A percentile compares a stretch with the other conserved stretches of the same genome.
Conservation (phyloP, 768 basidiomycete genomes). For the Hypsizygus marmoreus region DNA sequence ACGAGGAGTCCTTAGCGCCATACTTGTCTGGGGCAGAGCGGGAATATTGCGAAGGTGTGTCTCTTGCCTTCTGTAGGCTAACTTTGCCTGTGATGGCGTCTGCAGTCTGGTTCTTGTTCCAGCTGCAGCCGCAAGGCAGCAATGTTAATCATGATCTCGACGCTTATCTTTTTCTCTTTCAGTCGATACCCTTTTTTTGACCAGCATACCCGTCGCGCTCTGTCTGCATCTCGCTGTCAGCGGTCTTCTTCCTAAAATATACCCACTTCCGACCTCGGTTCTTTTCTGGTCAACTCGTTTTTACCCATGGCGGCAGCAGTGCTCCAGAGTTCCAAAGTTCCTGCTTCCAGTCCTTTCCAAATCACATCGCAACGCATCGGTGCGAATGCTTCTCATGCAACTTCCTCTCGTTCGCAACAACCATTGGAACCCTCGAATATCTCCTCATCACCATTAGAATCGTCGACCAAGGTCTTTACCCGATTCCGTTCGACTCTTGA, state of each 20-base stretch:
- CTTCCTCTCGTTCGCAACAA: slow-evolving; percentile 45
- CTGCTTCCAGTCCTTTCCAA: slow-evolving; percentile 45
- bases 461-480: slow-evolving; percentile 56
- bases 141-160: slow-evolving; percentile 9
- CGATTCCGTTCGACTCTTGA: slow-evolving; percentile 69
- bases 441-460: slow-evolving; percentile 35
- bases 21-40: slow-evolving; percentile 3
- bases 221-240: too few relatives aligned
- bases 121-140: slow-evolving; percentile 4
- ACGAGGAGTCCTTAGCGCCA: slow-evolving; percentile 1
- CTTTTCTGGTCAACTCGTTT: background rate
- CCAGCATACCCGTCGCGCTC: background rate
- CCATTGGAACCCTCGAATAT: slow-evolving; percentile 33
- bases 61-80: background rate
- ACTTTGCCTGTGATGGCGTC: slow-evolving; percentile 1
- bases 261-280: slow-evolving; percentile 1
- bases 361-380: slow-evolving; percentile 45
- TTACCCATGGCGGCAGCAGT: slow-evolving; percentile 48
- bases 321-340: slow-evolving; percentile 36
- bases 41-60: slow-evolving; percentile 12
- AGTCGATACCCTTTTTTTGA: slow-evolving; percentile 12
- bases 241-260: slow-evolving; percentile 4
- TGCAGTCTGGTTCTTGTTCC: slow-evolving; percentile 7
- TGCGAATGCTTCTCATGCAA: slow-evolving; percentile 35
- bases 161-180: slow-evolving; percentile 1